Percentiles rank a stretch among this genome's conserved stretches.
These are phyloP conservation scores for Umbelopsis sp. DNA, from an alignment of 192 early-diverging fungal genomes.

Conservation along the genomic window DNA sequence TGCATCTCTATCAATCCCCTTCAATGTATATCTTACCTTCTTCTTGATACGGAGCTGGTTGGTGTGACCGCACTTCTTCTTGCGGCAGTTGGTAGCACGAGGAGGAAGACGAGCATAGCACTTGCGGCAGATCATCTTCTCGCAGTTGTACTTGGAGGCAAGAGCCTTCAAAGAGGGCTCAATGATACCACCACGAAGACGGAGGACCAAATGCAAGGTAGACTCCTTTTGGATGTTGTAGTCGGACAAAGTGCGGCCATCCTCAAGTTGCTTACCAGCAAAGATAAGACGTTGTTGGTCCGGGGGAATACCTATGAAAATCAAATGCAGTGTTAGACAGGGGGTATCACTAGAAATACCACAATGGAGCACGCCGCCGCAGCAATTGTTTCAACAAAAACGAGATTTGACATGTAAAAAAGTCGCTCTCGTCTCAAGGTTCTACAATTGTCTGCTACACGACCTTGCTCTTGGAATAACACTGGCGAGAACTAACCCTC, in stretches of 20 bases:
- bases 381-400: too few relatives aligned
- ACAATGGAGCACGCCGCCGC: too few relatives aligned
- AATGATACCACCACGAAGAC: constrained; percentile 97
- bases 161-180: constrained; percentile 98
- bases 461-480: not conserved
- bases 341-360: too few relatives aligned
- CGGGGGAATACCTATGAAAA: constrained; percentile 83
- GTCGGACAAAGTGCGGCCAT: constrained; percentile 96
- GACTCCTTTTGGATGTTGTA: constrained; percentile 99
- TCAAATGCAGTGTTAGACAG: not conserved
- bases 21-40: constrained; percentile 65
- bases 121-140: constrained; percentile 99
- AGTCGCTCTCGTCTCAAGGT: too few relatives aligned
- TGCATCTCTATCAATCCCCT: not conserved
- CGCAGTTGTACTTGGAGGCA: constrained; percentile 99
- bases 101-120: constrained; percentile 99
- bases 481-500: constrained; percentile 44
- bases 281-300: constrained; percentile 99
- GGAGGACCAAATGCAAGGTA: constrained; percentile 94
- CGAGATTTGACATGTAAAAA: too few relatives aligned
- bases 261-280: constrained; percentile 99
- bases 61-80: constrained; percentile 99
- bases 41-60: constrained; percentile 99
- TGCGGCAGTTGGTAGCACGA: constrained; percentile 99
- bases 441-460: not conserved